Conservation (phyloP, 805 yeast genomes). For the Metschnikowia henanensis region DNA sequence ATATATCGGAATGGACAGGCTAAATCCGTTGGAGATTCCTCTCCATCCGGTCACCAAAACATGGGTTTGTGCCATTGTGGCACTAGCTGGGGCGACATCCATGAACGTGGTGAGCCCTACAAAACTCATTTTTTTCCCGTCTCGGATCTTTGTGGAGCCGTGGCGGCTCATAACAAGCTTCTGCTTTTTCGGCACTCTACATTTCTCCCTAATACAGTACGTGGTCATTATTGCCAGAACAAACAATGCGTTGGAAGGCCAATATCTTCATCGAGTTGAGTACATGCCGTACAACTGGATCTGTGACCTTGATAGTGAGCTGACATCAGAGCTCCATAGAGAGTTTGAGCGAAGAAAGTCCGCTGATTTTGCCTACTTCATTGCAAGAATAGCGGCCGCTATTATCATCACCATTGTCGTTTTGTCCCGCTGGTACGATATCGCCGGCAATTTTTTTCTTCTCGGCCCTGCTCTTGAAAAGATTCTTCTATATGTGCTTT, state of each 20-base stretch:
- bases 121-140: slow-evolving; percentile 27
- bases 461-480: slow-evolving; percentile 41
- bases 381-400: slow-evolving; percentile 25
- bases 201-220: slow-evolving; percentile 22
- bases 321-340: slow-evolving; percentile 15
- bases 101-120: slow-evolving; percentile 20
- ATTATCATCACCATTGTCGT: slow-evolving; percentile 22
- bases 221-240: slow-evolving; percentile 22
- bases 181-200: slow-evolving; percentile 30
- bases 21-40: slow-evolving; percentile 9
- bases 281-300: slow-evolving; percentile 24
- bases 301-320: slow-evolving; percentile 18
- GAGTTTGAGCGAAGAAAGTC: slow-evolving; percentile 22
- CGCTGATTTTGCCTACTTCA: slow-evolving; percentile 32
- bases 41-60: slow-evolving; percentile 22
- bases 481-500: slow-evolving; percentile 45
- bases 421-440: slow-evolving; percentile 13
- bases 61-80: slow-evolving; percentile 29
- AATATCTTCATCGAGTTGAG: slow-evolving; percentile 18
- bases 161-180: slow-evolving; percentile 40
- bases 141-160: slow-evolving; percentile 30
- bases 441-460: slow-evolving; percentile 21
- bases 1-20: slow-evolving; percentile 10
- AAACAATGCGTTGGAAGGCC: slow-evolving; percentile 26
- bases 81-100: slow-evolving; percentile 22